Conservation (phyloP, 1,284 basidiomycete genomes). For the Malassezia obtusa region DNA sequence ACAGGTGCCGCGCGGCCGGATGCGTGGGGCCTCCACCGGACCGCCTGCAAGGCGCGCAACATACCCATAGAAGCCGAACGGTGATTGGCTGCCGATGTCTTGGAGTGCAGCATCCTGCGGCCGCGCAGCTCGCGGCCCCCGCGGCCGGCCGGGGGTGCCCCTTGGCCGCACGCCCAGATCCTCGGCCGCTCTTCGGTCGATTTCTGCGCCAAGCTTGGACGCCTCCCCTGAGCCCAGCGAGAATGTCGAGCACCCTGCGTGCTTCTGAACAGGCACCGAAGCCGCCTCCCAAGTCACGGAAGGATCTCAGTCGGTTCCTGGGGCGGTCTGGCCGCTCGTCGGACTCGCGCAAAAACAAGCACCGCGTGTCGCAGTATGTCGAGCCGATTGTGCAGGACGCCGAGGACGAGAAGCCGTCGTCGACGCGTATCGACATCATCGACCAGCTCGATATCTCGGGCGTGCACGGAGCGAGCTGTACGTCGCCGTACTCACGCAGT, state of each 20-base stretch:
- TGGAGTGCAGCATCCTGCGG: no score
- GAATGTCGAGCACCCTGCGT: background rate
- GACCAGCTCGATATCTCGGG: conserved; percentile 43
- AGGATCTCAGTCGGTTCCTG: background rate
- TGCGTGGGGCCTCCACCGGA: no score
- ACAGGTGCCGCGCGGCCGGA: no score
- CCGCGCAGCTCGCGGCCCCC: no score
- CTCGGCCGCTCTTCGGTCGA: no score
- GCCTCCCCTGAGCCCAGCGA: no score
- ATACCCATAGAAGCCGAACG: no score
- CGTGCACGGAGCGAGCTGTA: conserved; percentile 33
- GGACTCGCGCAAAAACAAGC: background rate
- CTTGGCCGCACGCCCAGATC: no score
- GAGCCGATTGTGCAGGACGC: conserved; percentile 4
- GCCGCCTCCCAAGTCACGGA: conserved; percentile 9
- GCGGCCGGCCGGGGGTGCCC: no score
- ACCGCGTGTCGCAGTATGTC: conserved; percentile 11
- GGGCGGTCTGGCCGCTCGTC: background rate
- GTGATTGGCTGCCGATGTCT: no score
- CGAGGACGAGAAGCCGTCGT: background rate
- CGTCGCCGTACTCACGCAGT: conserved; percentile 18
- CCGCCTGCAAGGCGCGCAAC: no score
- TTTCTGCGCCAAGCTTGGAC: no score
- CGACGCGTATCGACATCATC: conserved; percentile 39
- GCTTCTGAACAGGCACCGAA: background rate